phyloP scores from a whole-genome alignment of 2,329 filamentous ascomycete genomes.

The Arthrobotrys iridis region DNA sequence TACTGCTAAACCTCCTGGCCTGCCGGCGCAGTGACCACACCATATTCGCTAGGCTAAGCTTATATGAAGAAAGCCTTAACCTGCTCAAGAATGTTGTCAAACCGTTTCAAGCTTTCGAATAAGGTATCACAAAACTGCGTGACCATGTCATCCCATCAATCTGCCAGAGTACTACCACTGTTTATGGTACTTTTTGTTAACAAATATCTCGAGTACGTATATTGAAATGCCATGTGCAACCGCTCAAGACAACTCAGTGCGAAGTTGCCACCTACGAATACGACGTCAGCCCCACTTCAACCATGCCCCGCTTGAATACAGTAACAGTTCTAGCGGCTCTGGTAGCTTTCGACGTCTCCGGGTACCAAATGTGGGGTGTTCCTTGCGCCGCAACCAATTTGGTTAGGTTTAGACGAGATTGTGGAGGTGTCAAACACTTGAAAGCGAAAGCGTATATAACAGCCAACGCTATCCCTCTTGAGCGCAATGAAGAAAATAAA shows the following conservation, averaged over 20 bases:
- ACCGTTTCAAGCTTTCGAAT: conserved; percentile 4
- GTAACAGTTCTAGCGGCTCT: conserved; percentile 3
- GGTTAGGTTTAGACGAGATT: conserved; percentile 6
- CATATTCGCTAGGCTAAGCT: no score
- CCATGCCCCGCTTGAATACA: background rate
- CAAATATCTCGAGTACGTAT: background rate
- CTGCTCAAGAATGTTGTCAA: background rate
- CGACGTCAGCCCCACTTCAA: background rate
- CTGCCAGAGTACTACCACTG: background rate
- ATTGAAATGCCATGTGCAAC: conserved; percentile 21
- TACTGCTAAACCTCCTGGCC: no score
- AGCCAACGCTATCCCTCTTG: conserved; percentile 22
- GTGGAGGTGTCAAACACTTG: conserved; percentile 12
- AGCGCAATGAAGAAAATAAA: background rate
- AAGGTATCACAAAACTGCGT: background rate
- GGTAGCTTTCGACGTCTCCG: conserved; percentile 27
- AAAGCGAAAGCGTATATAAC: conserved; percentile 13
- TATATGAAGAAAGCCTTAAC: background rate
- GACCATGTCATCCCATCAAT: background rate
- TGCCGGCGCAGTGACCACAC: no score
- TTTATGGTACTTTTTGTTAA: background rate
- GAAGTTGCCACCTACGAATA: background rate
- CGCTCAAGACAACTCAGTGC: conserved; percentile 12
- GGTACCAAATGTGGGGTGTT: conserved; percentile 15
- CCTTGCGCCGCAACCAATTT: background rate